phyloP scores from a whole-genome alignment of 805 yeast genomes.

The Cyberlindnera mississippiensis region DNA sequence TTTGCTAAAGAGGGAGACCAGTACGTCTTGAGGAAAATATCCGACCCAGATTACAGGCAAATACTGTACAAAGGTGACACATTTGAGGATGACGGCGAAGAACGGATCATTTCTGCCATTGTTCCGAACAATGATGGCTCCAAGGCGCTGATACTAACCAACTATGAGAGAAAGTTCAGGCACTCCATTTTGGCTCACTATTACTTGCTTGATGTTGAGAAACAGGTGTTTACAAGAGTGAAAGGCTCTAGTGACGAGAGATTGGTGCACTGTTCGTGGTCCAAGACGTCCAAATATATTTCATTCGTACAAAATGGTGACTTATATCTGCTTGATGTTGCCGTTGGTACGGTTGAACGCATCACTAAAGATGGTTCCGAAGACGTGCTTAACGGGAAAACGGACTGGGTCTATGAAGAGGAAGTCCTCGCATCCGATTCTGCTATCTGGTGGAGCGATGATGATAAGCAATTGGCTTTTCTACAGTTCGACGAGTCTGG shows the following conservation, averaged over 20 bases:
- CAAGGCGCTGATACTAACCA: slow-evolving; percentile 53
- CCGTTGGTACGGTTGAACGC: slow-evolving; percentile 10
- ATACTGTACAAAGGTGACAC: slow-evolving; percentile 28
- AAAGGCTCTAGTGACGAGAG: slow-evolving; percentile 21
- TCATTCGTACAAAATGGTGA: slow-evolving; percentile 56
- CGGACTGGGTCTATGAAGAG: slow-evolving; percentile 86
- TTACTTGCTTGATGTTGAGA: slow-evolving; percentile 54
- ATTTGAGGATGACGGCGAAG: slow-evolving; percentile 40
- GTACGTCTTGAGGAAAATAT: slow-evolving; percentile 31
- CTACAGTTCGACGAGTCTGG: slow-evolving; percentile 55
- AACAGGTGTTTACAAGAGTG: slow-evolving; percentile 33
- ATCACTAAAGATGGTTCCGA: slow-evolving; percentile 46
- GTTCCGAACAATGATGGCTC: slow-evolving; percentile 43
- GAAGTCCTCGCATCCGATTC: slow-evolving; percentile 59
- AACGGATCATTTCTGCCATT: slow-evolving; percentile 37
- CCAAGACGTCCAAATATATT: slow-evolving; percentile 54
- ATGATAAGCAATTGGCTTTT: slow-evolving; percentile 51
- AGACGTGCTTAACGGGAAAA: slow-evolving; percentile 58
- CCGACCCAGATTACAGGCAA: slow-evolving; percentile 23
- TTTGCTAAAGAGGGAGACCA: slow-evolving; percentile 17
- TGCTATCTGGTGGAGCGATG: slow-evolving; percentile 73
- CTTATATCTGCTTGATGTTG: slow-evolving; percentile 44
- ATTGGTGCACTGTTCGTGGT: slow-evolving; percentile 49
- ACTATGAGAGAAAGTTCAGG: slow-evolving; percentile 52
- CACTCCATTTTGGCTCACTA: slow-evolving; percentile 61